These are phyloP conservation scores for Pistacia integerrima DNA, from an alignment of 345 rosid genomes.

Conservation along the genomic window DNA sequence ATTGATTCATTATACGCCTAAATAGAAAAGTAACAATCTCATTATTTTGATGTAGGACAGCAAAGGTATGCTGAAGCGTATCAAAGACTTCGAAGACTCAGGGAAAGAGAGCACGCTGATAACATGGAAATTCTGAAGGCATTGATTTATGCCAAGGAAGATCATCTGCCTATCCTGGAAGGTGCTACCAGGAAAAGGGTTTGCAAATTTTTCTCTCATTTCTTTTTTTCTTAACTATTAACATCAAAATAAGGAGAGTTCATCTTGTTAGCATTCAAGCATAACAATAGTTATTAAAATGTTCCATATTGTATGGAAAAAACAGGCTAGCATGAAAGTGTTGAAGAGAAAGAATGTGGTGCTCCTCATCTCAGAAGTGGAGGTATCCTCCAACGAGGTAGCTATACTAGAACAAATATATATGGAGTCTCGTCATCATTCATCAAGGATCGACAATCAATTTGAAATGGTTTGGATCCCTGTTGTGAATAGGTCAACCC, in stretches of 20 bases:
- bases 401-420: slow-evolving; percentile 24
- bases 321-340: slow-evolving; percentile 29
- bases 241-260: no score
- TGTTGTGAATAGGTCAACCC: slow-evolving; percentile 29
- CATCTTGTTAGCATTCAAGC: no score
- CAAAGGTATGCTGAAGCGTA: no score
- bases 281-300: no score
- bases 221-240: neutral
- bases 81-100: no score
- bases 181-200: slow-evolving; percentile 56
- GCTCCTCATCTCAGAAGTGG: slow-evolving; percentile 40
- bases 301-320: neutral
- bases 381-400: slow-evolving; percentile 39
- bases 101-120: slow-evolving; percentile 38
- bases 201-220: neutral
- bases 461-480: slow-evolving; percentile 54
- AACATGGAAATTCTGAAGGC: slow-evolving; percentile 66
- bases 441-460: neutral
- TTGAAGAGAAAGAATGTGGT: slow-evolving; percentile 30
- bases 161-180: slow-evolving; percentile 51
- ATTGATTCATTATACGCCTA: no score
- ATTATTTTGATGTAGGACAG: no score
- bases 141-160: slow-evolving; percentile 54
- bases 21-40: no score
- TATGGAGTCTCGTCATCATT: slow-evolving; percentile 6